Evolutionary conservation across 805 yeast species (phyloP).

Genomic region (Dipodascopsis tothii): DNA sequence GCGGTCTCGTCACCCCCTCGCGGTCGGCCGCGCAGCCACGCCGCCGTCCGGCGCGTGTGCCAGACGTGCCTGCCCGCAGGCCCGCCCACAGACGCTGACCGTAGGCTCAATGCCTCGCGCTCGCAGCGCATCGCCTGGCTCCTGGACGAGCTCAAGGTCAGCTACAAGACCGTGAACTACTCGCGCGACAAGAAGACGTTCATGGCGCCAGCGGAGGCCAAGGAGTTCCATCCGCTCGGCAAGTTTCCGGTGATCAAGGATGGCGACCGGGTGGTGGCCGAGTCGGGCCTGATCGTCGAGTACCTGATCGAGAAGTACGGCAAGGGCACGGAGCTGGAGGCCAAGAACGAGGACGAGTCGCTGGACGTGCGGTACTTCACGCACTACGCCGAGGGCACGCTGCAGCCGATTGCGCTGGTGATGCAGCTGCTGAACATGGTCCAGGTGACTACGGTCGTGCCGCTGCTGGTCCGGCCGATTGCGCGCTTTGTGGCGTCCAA

Average conservation of each 20-base stretch:
- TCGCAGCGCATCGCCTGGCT: conserved; percentile 57
- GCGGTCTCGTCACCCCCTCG: too few relatives aligned
- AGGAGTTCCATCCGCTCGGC: conserved; percentile 53
- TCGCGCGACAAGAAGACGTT: conserved; percentile 42
- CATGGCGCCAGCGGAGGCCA: conserved; percentile 45
- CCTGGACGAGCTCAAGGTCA: conserved; percentile 51
- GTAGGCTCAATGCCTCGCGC: conserved; percentile 48
- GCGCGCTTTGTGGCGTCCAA: conserved; percentile 39
- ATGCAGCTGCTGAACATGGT: conserved; percentile 33
- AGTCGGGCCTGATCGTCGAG: conserved; percentile 53
- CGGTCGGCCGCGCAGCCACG: too few relatives aligned
- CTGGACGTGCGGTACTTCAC: conserved; percentile 45
- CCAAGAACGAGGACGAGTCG: conserved; percentile 36
- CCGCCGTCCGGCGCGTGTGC: too few relatives aligned
- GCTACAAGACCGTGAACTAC: conserved; percentile 49
- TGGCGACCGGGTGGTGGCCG: conserved; percentile 42
- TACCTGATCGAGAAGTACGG: conserved; percentile 49
- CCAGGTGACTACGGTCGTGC: conserved; percentile 23
- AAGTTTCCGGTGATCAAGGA: conserved; percentile 54
- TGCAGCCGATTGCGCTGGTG: conserved; percentile 38
- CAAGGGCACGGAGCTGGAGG: conserved; percentile 30
- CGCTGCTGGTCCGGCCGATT: conserved; percentile 43
- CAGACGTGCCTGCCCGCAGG: too few relatives aligned
- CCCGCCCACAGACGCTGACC: too few relatives aligned
- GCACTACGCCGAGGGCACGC: conserved; percentile 56